Conservation (phyloP, 192 early-diverging fungal genomes). For the Coemansia sp. region DNA sequence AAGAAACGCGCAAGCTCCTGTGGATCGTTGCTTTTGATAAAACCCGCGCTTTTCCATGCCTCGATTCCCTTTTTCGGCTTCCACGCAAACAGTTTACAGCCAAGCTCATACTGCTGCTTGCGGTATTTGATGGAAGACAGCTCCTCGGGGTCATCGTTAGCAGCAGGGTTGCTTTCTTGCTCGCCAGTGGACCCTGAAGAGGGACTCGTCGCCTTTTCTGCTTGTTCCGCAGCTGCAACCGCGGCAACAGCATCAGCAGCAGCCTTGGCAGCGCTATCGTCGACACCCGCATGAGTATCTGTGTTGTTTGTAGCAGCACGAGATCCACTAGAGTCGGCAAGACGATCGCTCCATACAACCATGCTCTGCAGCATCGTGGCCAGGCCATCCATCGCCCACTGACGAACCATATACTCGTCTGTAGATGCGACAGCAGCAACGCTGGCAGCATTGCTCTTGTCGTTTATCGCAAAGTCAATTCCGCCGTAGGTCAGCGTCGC, state of each 20-base stretch:
- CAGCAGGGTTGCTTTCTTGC: conserved; percentile 13
- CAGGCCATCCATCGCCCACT: conserved; percentile 64
- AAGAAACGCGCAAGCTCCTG: conserved; percentile 77
- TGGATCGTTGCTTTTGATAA: conserved; percentile 69
- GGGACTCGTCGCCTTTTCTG: conserved; percentile 11
- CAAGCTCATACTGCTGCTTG: conserved; percentile 81
- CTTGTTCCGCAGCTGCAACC: conserved; percentile 20
- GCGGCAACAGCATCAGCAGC: conserved; percentile 4
- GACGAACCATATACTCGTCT: conserved; percentile 58
- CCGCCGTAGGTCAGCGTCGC: conserved; percentile 23
- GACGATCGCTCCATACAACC: conserved; percentile 65
- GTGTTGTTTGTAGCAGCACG: background rate
- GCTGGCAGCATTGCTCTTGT: conserved; percentile 5
- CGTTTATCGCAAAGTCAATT: conserved; percentile 21
- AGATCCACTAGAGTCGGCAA: conserved; percentile 19
- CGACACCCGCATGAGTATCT: background rate
- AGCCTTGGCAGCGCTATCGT: background rate
- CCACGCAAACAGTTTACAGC: conserved; percentile 78
- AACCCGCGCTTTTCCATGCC: conserved; percentile 65
- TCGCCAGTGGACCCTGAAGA: background rate
- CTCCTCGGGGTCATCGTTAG: conserved; percentile 79
- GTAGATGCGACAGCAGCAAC: background rate
- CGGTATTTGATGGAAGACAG: conserved; percentile 82
- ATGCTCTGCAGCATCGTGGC: conserved; percentile 65
- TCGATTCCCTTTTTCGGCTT: conserved; percentile 92